Evolutionary conservation across 345 rosid species (phyloP).

Genomic region (Luvunga scandens): DNA sequence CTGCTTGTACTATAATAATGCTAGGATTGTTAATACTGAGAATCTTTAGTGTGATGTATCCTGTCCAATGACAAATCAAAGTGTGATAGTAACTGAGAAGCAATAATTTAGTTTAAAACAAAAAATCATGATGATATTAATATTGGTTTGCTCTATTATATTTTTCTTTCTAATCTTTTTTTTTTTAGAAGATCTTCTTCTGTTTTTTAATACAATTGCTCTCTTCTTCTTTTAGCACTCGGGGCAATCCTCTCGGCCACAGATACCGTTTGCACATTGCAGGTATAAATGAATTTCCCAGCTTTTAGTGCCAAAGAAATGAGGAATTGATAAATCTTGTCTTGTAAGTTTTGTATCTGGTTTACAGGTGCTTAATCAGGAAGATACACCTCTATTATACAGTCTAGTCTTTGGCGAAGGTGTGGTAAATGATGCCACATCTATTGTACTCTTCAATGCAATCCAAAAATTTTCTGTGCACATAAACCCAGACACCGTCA

Average conservation of each 20-base stretch:
- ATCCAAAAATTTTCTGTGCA: constrained; percentile 74
- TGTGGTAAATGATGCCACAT: constrained; percentile 89
- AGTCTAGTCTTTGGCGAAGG: constrained; percentile 94
- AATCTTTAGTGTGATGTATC: constrained; percentile 1
- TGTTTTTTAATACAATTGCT: constrained; percentile 17
- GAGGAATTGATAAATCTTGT: constrained; percentile 1
- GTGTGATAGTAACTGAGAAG: neutral
- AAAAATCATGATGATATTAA: neutral
- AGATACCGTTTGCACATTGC: constrained; percentile 92
- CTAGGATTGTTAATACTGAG: neutral
- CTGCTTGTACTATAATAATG: constrained; percentile 4
- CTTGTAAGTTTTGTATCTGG: constrained; percentile 19
- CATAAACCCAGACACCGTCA: constrained; percentile 52
- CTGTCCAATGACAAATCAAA: neutral
- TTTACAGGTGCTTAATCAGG: constrained; percentile 72
- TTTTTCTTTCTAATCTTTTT: neutral
- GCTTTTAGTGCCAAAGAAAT: neutral
- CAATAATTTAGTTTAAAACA: neutral
- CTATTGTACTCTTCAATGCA: constrained; percentile 85
- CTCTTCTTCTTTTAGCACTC: constrained; percentile 45
- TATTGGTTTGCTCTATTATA: neutral
- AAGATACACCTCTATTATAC: constrained; percentile 79
- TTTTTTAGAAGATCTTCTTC: neutral
- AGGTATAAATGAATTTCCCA: constrained; percentile 41
- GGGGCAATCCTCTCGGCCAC: constrained; percentile 96